phyloP scores from a whole-genome alignment of 805 yeast genomes.

The Spathaspora girioi region DNA sequence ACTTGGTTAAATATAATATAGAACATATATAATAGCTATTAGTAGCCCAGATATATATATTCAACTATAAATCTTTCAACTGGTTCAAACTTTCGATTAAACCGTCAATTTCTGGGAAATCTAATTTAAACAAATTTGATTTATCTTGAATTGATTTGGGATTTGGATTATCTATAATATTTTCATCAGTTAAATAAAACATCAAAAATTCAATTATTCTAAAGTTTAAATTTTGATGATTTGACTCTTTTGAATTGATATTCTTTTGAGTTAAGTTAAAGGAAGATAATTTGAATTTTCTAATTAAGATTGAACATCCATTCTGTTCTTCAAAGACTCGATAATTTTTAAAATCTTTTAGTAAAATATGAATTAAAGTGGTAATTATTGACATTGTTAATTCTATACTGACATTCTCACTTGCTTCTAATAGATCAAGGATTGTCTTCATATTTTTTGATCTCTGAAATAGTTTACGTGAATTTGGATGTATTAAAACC shows the following conservation, averaged over 20 bases:
- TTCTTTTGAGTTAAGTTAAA: slow-evolving; percentile 2
- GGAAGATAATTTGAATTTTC: slow-evolving; percentile 25
- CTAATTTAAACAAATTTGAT: slow-evolving; percentile 30
- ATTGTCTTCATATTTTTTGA: slow-evolving; percentile 36
- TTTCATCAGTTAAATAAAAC: slow-evolving; percentile 66
- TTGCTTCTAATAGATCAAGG: slow-evolving; percentile 19
- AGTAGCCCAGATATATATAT: neutral
- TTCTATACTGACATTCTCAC: slow-evolving; percentile 8
- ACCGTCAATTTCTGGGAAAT: slow-evolving; percentile 38
- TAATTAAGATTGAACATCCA: slow-evolving; percentile 55
- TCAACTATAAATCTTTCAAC: slow-evolving; percentile 17
- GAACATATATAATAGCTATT: neutral
- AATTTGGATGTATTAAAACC: slow-evolving; percentile 53
- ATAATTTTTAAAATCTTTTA: slow-evolving; percentile 53
- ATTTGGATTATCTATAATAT: slow-evolving; percentile 3
- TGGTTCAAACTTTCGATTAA: slow-evolving; percentile 34
- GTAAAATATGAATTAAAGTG: slow-evolving; percentile 54
- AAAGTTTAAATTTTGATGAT: slow-evolving; percentile 52
- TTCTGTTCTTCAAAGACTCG: slow-evolving; percentile 54
- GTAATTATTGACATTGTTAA: slow-evolving; percentile 41
- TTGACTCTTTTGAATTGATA: slow-evolving; percentile 7
- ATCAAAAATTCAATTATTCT: slow-evolving; percentile 66
- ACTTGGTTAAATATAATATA: no score
- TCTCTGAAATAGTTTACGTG: slow-evolving; percentile 47
- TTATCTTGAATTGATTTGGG: slow-evolving; percentile 24